A percentile compares a stretch with the other conserved stretches of the same genome.
Evolutionary conservation across 345 rosid species (phyloP).

Genomic region (Pugionium cornutum): DNA sequence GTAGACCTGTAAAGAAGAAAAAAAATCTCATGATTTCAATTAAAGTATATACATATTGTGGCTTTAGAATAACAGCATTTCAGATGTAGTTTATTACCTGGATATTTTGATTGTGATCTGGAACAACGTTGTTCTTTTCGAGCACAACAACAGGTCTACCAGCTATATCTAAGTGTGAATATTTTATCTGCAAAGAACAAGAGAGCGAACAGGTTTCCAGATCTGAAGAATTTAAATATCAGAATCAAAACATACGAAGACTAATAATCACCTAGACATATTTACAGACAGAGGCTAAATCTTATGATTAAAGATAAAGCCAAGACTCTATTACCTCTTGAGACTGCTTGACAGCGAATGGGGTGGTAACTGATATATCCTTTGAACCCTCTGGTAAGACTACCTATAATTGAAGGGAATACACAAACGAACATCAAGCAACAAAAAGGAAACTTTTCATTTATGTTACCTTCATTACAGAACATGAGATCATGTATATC

Average conservation of each 20-base stretch:
- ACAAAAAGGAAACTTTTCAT: not conserved
- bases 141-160: constrained; percentile 88
- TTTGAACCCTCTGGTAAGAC: constrained; percentile 89
- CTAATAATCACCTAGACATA: too few species aligned
- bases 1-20: constrained; percentile 59
- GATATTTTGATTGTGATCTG: constrained; percentile 87
- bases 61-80: not conserved
- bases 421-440: constrained; percentile 12
- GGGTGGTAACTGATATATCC: constrained; percentile 65
- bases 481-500: not conserved
- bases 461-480: constrained; percentile 1
- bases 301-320: not conserved
- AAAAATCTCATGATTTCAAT: not conserved
- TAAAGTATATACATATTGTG: not conserved
- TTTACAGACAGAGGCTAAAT: not conserved
- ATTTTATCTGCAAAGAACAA: constrained; percentile 54
- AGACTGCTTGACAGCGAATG: constrained; percentile 69
- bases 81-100: constrained; percentile 54
- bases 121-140: constrained; percentile 74
- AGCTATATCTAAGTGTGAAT: constrained; percentile 85
- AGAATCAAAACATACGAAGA: not conserved
- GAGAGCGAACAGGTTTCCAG: not conserved
- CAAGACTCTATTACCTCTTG: constrained; percentile 63
- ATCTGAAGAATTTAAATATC: constrained; percentile 6
- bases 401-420: constrained; percentile 51